Evolutionary conservation across 805 yeast genomes (phyloP), one percentile per base, ranked within the genome.

Genomic region (Kodamaea sagamina): DNA sequence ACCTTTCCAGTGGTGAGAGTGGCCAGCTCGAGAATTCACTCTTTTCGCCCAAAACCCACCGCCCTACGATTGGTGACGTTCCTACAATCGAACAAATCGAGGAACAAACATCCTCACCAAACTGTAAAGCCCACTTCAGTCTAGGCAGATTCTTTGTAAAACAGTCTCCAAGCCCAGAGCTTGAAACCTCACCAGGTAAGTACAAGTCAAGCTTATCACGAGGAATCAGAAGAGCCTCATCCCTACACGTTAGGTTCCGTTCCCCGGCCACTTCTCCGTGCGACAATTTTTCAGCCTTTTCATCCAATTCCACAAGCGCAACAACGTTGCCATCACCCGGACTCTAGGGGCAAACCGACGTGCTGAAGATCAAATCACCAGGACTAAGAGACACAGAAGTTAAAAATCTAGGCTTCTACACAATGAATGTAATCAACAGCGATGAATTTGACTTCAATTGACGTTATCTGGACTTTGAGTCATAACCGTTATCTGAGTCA

Each of bases 31-130:
- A 61, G 41, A 49, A 58, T 24, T 32, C 49, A 17, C 47, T 59
- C 9, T 61, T 61, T 39, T 60, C 65, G 0, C 66, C 66, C 3
- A 43, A 50, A 24, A 50, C 59, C 16, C 64, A 61, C 46, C 38
- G 62, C 19, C 62, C 59, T 1, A 43, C 41, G 3, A 15, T 47
- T 9, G 38, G 36, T 8, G 63, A 60, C 36, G 53, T 60, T 2
- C 61, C 62, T 4, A 53, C 54, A 1, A 58, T 60, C 8, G 49
- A 49, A 4, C 38, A 35, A n/a, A 28, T 35, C 12, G 38, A 35
- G 12, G 28, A 22, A 6, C 25, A 35, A n/a, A 35, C 7, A 4
- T 4, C 28, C 11, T 21, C 26, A 21, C 28, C 17, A 21, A 9
- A 19, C 15, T 32, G 16, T 15, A 32, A 34, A 10, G 34, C 39